Conservation (phyloP, 352 stramenopile genomes). For the Phytophthora vignae region DNA sequence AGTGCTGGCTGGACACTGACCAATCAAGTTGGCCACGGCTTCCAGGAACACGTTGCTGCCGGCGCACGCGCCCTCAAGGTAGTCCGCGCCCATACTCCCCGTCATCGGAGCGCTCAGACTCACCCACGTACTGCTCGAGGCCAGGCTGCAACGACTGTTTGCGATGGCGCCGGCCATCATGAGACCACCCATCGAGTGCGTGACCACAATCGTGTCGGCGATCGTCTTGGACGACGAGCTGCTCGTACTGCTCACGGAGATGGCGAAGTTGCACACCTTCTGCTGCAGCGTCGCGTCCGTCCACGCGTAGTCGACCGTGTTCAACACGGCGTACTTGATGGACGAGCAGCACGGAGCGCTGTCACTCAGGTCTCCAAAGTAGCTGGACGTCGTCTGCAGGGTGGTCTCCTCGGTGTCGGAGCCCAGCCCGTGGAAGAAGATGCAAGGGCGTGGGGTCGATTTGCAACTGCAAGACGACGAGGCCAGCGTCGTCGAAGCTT, state of each 20-base stretch:
- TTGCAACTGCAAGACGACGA: slow-evolving; percentile 29
- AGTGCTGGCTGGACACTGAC: slow-evolving; percentile 29
- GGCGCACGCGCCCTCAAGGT: slow-evolving; percentile 35
- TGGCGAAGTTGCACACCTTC: slow-evolving; percentile 34
- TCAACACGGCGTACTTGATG: slow-evolving; percentile 32
- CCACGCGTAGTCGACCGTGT: slow-evolving; percentile 36
- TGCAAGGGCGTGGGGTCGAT: slow-evolving; percentile 25
- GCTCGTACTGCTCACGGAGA: slow-evolving; percentile 27
- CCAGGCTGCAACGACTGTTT: slow-evolving; percentile 42
- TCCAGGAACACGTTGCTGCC: slow-evolving; percentile 30
- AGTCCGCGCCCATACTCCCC: slow-evolving; percentile 46
- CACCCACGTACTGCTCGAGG: slow-evolving; percentile 34
- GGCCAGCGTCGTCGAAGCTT: slow-evolving; percentile 9
- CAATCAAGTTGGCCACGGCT: slow-evolving; percentile 35
- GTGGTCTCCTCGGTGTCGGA: slow-evolving; percentile 11
- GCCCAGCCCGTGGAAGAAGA: slow-evolving; percentile 43
- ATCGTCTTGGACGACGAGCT: slow-evolving; percentile 16
- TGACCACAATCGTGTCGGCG: slow-evolving; percentile 38
- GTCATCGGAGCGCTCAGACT: slow-evolving; percentile 41
- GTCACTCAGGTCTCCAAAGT: slow-evolving; percentile 33
- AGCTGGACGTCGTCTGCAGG: slow-evolving; percentile 23
- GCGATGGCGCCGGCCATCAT: slow-evolving; percentile 37
- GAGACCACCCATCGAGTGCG: slow-evolving; percentile 48
- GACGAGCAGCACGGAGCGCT: slow-evolving; percentile 39
- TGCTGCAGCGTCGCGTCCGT: slow-evolving; percentile 29